Evolutionary conservation across 805 yeast species (phyloP).

Genomic region (Spencermartinsiella europaea): DNA sequence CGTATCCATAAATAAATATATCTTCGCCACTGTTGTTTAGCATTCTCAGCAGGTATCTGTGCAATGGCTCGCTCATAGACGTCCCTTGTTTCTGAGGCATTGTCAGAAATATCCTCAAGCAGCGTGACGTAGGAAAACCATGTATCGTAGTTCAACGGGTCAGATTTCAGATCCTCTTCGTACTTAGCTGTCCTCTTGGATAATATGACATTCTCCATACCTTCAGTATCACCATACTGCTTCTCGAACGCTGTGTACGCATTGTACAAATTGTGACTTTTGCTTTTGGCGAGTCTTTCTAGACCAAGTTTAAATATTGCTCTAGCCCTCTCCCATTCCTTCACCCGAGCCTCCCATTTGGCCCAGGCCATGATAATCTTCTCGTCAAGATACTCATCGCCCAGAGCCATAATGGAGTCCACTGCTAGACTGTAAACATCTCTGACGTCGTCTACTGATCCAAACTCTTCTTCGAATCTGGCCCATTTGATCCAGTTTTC

Average conservation of each 20-base stretch:
- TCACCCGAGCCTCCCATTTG: constrained; percentile 57
- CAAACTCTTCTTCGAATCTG: constrained; percentile 56
- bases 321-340: constrained; percentile 59
- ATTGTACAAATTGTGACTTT: constrained; percentile 36
- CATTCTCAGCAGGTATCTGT: constrained; percentile 35
- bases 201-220: constrained; percentile 49
- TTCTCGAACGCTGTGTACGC: constrained; percentile 58
- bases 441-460: constrained; percentile 45
- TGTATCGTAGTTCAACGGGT: constrained; percentile 59
- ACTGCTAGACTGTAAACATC: constrained; percentile 63
- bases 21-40: constrained; percentile 54
- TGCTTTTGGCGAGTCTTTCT: constrained; percentile 38
- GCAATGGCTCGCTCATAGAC: constrained; percentile 44
- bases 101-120: constrained; percentile 35
- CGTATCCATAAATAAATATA: constrained; percentile 69
- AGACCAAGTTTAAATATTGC: constrained; percentile 52
- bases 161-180: constrained; percentile 40
- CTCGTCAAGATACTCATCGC: constrained; percentile 31
- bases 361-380: constrained; percentile 53
- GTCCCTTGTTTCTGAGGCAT: constrained; percentile 27
- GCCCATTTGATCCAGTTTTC: constrained; percentile 74
- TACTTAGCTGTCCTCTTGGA: constrained; percentile 53
- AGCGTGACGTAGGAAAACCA: constrained; percentile 78
- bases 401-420: constrained; percentile 39
- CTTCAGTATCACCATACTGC: constrained; percentile 50